phyloP scores from a whole-genome alignment of 495 filamentous ascomycete genomes.

The Haplographium delicatum region DNA sequence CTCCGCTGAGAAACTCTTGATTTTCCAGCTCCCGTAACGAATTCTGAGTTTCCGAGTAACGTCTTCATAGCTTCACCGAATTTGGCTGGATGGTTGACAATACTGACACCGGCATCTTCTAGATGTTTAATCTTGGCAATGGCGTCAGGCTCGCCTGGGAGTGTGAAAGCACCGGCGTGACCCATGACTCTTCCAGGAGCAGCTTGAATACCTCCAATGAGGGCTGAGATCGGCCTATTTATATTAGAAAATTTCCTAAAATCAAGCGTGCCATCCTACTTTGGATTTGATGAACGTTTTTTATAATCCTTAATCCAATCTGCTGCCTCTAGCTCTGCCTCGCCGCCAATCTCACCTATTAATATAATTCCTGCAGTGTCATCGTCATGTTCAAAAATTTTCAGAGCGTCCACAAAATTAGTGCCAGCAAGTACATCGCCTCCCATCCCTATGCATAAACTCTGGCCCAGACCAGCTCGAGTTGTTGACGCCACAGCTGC shows the following conservation, averaged over 20 bases:
- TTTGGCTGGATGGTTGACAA: constrained; percentile 76
- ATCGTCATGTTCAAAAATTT: constrained; percentile 65
- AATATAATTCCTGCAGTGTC: constrained; percentile 79
- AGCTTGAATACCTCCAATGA: constrained; percentile 67
- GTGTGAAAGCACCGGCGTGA: constrained; percentile 76
- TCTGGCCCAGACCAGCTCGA: constrained; percentile 77
- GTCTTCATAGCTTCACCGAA: constrained; percentile 70
- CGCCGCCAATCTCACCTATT: constrained; percentile 84
- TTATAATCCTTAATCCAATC: constrained; percentile 71
- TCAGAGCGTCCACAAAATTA: constrained; percentile 70
- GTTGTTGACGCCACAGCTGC: constrained; percentile 74
- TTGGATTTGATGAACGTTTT: constrained; percentile 52
- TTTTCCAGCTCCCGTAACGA: constrained; percentile 26
- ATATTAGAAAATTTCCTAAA: neutral
- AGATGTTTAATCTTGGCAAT: constrained; percentile 62
- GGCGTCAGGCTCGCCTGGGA: constrained; percentile 60
- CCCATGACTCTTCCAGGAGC: constrained; percentile 73
- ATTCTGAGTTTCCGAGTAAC: constrained; percentile 35
- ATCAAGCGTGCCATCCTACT: constrained; percentile 43
- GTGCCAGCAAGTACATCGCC: constrained; percentile 83
- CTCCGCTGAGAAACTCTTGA: constrained; percentile 36
- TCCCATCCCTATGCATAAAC: constrained; percentile 80
- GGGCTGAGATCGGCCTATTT: constrained; percentile 69
- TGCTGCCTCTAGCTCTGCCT: constrained; percentile 74
- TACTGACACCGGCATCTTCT: constrained; percentile 63